These are phyloP conservation scores for Melanopsichium pennsylvanicum DNA, from an alignment of 1,284 basidiomycete genomes.

Conservation along the genomic window DNA sequence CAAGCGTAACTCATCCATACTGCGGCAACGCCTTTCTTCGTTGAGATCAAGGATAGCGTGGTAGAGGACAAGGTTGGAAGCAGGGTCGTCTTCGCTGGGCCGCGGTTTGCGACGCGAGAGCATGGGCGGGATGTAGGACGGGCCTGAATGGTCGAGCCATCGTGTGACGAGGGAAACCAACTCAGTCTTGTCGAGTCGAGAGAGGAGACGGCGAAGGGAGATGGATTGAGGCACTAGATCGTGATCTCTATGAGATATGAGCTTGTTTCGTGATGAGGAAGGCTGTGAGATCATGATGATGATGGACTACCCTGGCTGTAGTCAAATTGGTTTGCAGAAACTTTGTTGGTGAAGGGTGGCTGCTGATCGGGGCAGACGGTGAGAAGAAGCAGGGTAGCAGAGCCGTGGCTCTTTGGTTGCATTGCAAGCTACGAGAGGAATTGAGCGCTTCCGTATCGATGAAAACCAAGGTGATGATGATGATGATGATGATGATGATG, in stretches of 20 bases:
- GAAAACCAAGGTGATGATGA: not conserved
- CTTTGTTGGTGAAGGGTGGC: too few relatives aligned
- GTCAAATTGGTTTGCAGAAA: not conserved
- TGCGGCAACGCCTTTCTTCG: slow-evolving; percentile 42
- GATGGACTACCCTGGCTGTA: not conserved
- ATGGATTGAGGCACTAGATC: slow-evolving; percentile 37
- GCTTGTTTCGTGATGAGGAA: slow-evolving; percentile 33
- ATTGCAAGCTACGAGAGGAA: too few relatives aligned
- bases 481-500: not conserved
- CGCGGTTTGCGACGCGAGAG: slow-evolving; percentile 36
- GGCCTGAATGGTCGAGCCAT: slow-evolving; percentile 34
- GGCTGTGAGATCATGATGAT: slow-evolving; percentile 37
- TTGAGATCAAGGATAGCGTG: slow-evolving; percentile 43
- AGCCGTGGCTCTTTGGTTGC: too few relatives aligned
- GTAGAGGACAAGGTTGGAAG: slow-evolving; percentile 35
- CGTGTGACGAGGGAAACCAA: slow-evolving; percentile 25
- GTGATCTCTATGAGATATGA: slow-evolving; percentile 30
- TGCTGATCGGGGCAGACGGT: too few relatives aligned
- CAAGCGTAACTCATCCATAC: slow-evolving; percentile 35
- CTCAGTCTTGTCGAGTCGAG: slow-evolving; percentile 40
- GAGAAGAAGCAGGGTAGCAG: too few relatives aligned
- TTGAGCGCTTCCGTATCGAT: too few relatives aligned
- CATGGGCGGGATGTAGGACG: slow-evolving; percentile 38
- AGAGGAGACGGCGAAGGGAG: slow-evolving; percentile 29
- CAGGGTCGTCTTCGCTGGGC: slow-evolving; percentile 20